phyloP scores from a whole-genome alignment of 139 green algal genomes.

The Medakamo hakoo region DNA sequence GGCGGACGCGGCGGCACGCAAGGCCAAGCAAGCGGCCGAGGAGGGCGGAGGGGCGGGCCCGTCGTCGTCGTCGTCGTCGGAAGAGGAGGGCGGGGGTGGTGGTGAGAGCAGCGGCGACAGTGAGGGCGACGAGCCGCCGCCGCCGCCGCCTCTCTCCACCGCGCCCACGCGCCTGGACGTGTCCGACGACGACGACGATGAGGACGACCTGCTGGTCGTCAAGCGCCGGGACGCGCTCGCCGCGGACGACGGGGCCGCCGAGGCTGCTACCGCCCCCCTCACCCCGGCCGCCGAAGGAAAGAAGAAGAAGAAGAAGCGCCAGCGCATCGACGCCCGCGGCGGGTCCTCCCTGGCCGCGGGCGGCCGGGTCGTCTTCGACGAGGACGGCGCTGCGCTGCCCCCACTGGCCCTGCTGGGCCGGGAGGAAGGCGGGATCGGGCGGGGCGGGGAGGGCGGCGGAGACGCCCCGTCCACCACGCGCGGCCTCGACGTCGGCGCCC shows the following conservation, averaged over 20 bases:
- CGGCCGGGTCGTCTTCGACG: constrained; percentile 57
- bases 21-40: background rate
- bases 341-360: constrained; percentile 12
- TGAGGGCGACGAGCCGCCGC: background rate
- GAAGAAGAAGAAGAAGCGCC: constrained; percentile 56
- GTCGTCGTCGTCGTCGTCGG: background rate
- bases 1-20: constrained; percentile 6
- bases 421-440: constrained; percentile 1
- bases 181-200: constrained; percentile 4
- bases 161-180: constrained; percentile 1
- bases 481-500: too few relatives aligned
- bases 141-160: background rate
- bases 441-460: background rate
- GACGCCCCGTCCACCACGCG: background rate
- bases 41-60: constrained; percentile 8
- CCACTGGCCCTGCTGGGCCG: constrained; percentile 38
- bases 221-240: constrained; percentile 13
- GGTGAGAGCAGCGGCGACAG: background rate
- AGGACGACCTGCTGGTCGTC: constrained; percentile 29
- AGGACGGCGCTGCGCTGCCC: constrained; percentile 38
- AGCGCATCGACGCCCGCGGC: constrained; percentile 34
- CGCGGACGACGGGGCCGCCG: background rate
- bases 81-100: constrained; percentile 4
- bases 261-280: background rate
- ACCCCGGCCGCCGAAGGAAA: constrained; percentile 4